These are phyloP conservation scores for Letharia lupina DNA, from an alignment of 495 filamentous ascomycete genomes.

Conservation along the genomic window DNA sequence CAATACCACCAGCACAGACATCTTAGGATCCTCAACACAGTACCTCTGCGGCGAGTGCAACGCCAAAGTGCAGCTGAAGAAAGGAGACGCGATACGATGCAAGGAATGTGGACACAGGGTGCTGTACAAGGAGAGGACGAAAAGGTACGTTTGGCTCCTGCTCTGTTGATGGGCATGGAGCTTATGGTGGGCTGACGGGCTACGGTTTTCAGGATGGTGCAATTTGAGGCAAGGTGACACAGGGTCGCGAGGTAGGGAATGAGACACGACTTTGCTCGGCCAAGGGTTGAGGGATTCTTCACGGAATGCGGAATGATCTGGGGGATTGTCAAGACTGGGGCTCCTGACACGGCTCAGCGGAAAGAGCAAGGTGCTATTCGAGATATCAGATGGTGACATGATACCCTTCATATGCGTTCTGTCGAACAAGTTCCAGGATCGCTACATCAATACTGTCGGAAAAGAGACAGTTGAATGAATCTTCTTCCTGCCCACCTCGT, in stretches of 20 bases:
- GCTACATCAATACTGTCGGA: background rate
- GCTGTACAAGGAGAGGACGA: constrained; percentile 95
- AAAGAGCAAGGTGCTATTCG: background rate
- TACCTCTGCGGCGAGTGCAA: constrained; percentile 96
- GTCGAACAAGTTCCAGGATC: background rate
- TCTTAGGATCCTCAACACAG: constrained; percentile 23
- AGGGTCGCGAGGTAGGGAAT: background rate
- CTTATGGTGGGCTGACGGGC: background rate
- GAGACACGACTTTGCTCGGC: background rate
- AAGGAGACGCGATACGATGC: constrained; percentile 84
- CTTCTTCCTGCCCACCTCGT: background rate
- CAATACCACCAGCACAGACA: constrained; percentile 15
- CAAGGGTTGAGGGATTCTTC: background rate
- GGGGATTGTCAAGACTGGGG: background rate
- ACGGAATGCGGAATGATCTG: background rate
- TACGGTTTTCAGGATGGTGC: constrained; percentile 62
- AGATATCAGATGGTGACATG: background rate
- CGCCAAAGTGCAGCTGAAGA: constrained; percentile 66
- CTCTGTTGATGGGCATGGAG: background rate
- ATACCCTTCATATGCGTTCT: background rate
- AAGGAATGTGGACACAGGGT: constrained; percentile 94
- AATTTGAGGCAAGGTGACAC: constrained; percentile 83
- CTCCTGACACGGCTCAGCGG: background rate
- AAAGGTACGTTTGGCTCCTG: constrained; percentile 57
- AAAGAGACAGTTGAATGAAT: background rate